Evolutionary conservation across 192 early-diverging fungal species (phyloP).

Genomic region (Umbelopsis sp.): DNA sequence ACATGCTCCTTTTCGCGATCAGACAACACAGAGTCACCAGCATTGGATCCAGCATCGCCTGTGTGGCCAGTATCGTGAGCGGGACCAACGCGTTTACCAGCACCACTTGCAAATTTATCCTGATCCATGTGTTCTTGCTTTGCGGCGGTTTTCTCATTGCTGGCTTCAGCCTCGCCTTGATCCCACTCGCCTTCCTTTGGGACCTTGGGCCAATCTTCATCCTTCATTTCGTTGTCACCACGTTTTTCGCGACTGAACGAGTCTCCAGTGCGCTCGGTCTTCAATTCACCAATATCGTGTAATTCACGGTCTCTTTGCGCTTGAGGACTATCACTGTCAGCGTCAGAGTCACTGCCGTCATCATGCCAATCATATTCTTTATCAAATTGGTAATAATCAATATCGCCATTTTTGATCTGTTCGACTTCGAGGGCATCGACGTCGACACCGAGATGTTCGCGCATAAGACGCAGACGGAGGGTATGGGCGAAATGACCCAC

Average conservation of each 20-base stretch:
- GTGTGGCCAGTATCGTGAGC: background rate
- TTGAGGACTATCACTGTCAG: background rate
- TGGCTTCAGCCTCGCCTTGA: conserved; percentile 2
- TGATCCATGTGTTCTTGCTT: background rate
- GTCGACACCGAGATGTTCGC: conserved; percentile 74
- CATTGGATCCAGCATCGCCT: background rate
- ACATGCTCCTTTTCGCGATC: background rate
- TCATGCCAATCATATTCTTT: background rate
- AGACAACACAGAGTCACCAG: background rate
- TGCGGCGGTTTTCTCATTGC: background rate
- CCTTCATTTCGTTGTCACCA: background rate
- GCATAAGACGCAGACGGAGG: conserved; percentile 72
- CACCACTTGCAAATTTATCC: background rate
- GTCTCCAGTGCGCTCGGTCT: background rate
- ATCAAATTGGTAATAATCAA: background rate
- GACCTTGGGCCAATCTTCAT: conserved; percentile 13
- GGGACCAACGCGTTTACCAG: conserved; percentile 14
- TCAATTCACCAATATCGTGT: background rate
- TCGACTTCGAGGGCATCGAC: conserved; percentile 26
- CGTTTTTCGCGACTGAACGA: background rate
- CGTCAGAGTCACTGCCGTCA: background rate
- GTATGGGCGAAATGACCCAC: conserved; percentile 74
- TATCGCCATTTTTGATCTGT: conserved; percentile 16
- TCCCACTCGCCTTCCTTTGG: conserved; percentile 7
- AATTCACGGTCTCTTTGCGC: background rate